Base-by-base conservation (phyloP, 176 grass and related monocot species). In the Triticum turgidum region DNA sequence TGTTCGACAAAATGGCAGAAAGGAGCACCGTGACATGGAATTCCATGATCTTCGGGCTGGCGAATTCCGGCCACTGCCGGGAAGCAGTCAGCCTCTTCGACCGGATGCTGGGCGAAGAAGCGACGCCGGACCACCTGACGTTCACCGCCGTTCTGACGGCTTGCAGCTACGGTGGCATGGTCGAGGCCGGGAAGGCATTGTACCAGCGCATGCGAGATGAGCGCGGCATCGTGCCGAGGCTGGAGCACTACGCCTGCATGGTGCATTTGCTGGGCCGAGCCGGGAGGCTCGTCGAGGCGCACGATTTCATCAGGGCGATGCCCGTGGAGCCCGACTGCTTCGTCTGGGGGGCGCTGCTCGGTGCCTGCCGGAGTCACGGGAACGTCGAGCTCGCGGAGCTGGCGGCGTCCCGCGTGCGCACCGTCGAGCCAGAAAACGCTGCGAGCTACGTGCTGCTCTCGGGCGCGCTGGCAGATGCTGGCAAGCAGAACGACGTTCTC, bases 211-310 rank as follows among this genome's bases (percentile, higher is more conserved):
- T 95, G 93, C 65, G 65, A 14, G 88, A 70, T 30, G 80, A 87
- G 33, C 64, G 82, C 24, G 39, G 73, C 69, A 82, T 95, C 11
- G 66, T 77, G 9, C 90, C 84, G 17, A 92, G 88, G 88, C 32
- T 92, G 88, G 93, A 95, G 77, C 90, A 95, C 61, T 92, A 86
- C 61, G 90, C 93, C 17, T 95, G 90, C 81, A 85, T 95, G 86
- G 90, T 95, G 24, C 88, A 92, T 69, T 22, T 95, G 88, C 73
- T 91, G 15, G 88, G 93, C 22, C 82, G 86, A 82, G 83, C 90
- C 2, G 93, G 90, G 20, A 88, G 65, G 76, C 83, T 95, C 25
- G 25, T 14, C 10, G 90, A 89, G 77, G 93, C 90, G 1, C 84
- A 88, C 17, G 59, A 47, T 77, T 83, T 95, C 63, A 89, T 95